phyloP scores from a whole-genome alignment of 495 filamentous ascomycete genomes.

The Aspergillus nanangensis region DNA sequence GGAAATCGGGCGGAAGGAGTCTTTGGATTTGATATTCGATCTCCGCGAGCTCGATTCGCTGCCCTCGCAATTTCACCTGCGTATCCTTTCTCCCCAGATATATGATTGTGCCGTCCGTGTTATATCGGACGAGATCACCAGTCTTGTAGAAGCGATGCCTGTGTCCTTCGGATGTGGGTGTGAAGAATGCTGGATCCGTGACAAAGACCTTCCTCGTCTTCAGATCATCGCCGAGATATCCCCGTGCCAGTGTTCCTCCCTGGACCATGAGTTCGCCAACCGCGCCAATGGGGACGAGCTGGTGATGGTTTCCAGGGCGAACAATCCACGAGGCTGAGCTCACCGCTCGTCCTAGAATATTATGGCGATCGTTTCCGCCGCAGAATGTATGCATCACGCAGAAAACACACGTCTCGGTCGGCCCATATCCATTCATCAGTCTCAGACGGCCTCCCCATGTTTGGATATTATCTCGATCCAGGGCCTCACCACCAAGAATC shows the following conservation, averaged over 20 bases:
- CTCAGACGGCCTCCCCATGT: constrained; percentile 15
- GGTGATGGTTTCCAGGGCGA: constrained; percentile 24
- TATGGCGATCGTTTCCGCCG: constrained; percentile 17
- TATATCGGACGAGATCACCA: neutral
- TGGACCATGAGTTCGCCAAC: constrained; percentile 40
- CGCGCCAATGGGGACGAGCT: constrained; percentile 33
- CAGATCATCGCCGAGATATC: constrained; percentile 28
- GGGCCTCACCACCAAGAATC: constrained; percentile 35
- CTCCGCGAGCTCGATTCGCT: neutral
- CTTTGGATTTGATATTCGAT: no score
- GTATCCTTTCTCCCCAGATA: neutral
- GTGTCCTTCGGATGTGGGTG: neutral
- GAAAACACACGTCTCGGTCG: constrained; percentile 24
- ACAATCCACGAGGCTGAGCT: constrained; percentile 30
- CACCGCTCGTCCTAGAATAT: constrained; percentile 24
- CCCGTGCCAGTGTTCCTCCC: constrained; percentile 30
- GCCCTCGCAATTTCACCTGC: neutral
- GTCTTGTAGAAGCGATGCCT: neutral
- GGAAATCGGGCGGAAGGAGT: no score
- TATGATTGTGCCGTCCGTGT: neutral
- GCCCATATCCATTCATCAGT: constrained; percentile 33
- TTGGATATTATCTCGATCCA: constrained; percentile 15
- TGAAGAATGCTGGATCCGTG: neutral
- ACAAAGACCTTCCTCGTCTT: constrained; percentile 30
- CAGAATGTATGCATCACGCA: constrained; percentile 11